These are phyloP conservation scores for Kwoniella bestiolae DNA, from an alignment of 768 basidiomycete species.

Conservation along the genomic window DNA sequence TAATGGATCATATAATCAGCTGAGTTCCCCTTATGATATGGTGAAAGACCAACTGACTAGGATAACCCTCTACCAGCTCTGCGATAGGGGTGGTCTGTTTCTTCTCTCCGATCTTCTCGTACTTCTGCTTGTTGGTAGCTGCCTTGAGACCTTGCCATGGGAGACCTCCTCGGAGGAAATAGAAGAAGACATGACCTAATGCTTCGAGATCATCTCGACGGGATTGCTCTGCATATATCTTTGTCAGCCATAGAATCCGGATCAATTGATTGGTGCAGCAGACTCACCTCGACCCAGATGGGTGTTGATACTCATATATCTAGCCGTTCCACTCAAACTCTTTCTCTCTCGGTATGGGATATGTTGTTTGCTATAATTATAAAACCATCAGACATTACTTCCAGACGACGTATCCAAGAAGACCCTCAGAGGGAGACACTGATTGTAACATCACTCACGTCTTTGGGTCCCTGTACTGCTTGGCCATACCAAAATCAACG, in stretches of 20 bases:
- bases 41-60: constrained; percentile 55
- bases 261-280: background rate
- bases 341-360: constrained; percentile 99
- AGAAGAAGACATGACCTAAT: constrained; percentile 99
- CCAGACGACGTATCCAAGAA: too few relatives aligned
- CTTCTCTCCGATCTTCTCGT: constrained; percentile 99
- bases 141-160: constrained; percentile 99
- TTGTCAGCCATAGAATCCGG: background rate
- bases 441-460: constrained; percentile 60
- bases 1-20: constrained; percentile 54
- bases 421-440: too few relatives aligned
- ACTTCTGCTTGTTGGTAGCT: constrained; percentile 99
- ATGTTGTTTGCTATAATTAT: constrained; percentile 77
- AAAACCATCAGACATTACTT: background rate
- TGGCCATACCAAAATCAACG: constrained; percentile 99
- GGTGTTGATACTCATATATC: constrained; percentile 99
- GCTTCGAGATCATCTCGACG: constrained; percentile 97
- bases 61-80: constrained; percentile 93
- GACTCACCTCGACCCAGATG: constrained; percentile 89
- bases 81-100: constrained; percentile 96
- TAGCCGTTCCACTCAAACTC: constrained; percentile 92
- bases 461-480: constrained; percentile 98
- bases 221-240: constrained; percentile 62
- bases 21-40: background rate
- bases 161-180: constrained; percentile 92